A percentile compares a stretch with the other conserved stretches of the same genome.
These are phyloP conservation scores for Fraxinus paxiana DNA, from an alignment of 305 asterid species.

Conservation along the genomic window DNA sequence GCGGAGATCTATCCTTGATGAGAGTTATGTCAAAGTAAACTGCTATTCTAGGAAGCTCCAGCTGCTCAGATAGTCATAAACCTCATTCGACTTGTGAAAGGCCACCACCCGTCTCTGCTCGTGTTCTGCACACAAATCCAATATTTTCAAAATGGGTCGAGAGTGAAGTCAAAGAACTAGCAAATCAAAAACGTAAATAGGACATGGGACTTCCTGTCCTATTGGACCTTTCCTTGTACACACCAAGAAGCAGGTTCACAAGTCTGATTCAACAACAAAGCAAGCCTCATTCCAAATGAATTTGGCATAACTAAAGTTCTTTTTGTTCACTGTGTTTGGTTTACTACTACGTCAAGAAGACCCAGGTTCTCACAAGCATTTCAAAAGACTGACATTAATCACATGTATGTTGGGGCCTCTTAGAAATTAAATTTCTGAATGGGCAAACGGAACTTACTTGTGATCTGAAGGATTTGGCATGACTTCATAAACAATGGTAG, in stretches of 20 bases:
- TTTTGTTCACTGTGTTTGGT: not conserved
- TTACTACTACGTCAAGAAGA: not conserved
- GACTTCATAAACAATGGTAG: constrained; percentile 86
- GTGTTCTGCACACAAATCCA: constrained; percentile 57
- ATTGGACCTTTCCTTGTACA: not conserved
- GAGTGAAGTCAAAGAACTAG: not conserved
- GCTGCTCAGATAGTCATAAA: not conserved
- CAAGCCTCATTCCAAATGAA: not conserved
- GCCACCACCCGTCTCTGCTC: constrained; percentile 71
- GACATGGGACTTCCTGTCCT: not conserved
- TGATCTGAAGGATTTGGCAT: constrained; percentile 98
- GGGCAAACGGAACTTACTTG: constrained; percentile 56
- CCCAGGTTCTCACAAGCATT: not conserved
- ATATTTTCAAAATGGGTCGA: constrained; percentile 7
- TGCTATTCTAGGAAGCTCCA: constrained; percentile 11
- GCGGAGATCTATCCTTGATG: constrained; percentile 9
- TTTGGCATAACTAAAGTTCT: not conserved
- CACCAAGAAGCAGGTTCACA: not conserved
- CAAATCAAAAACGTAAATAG: not conserved
- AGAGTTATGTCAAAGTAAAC: constrained; percentile 25
- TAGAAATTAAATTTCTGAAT: not conserved
- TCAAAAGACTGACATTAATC: not conserved
- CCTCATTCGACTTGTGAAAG: constrained; percentile 62
- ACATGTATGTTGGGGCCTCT: not conserved
- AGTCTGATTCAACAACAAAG: not conserved